Conservation (phyloP, 2,329 filamentous ascomycete species). For the Fusarium nanum region DNA sequence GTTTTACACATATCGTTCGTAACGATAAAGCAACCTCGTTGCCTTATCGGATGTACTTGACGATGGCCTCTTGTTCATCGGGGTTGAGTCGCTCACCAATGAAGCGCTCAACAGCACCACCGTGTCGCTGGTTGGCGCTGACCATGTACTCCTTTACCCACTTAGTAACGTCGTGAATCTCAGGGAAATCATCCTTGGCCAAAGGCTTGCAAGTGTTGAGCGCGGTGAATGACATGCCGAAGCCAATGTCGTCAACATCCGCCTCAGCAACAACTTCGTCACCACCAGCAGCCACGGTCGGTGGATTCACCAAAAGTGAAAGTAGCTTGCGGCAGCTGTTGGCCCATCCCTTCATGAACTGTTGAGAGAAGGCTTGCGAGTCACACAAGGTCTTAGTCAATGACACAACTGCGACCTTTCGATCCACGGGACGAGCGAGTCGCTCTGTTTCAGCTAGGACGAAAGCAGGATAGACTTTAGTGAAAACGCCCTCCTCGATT, state of each 20-base stretch:
- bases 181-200: slow-evolving; percentile 83
- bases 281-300: slow-evolving; percentile 72
- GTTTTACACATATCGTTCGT: slow-evolving; percentile 11
- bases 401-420: slow-evolving; percentile 92
- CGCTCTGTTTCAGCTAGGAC: slow-evolving; percentile 91
- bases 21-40: background rate
- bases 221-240: slow-evolving; percentile 93
- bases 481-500: slow-evolving; percentile 83
- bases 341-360: slow-evolving; percentile 89
- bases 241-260: slow-evolving; percentile 94
- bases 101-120: slow-evolving; percentile 76
- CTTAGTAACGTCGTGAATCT: slow-evolving; percentile 81
- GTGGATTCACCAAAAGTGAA: slow-evolving; percentile 89
- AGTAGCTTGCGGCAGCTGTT: slow-evolving; percentile 91
- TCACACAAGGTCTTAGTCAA: slow-evolving; percentile 92
- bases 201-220: slow-evolving; percentile 88
- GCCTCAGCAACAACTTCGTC: slow-evolving; percentile 86
- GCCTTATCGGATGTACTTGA: slow-evolving; percentile 60
- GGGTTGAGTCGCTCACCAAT: slow-evolving; percentile 76
- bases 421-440: slow-evolving; percentile 86
- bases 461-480: slow-evolving; percentile 84
- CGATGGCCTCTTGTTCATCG: slow-evolving; percentile 67
- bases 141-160: slow-evolving; percentile 87
- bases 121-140: slow-evolving; percentile 78
- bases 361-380: slow-evolving; percentile 82